Evolutionary conservation across 108 stramenopile species (phyloP), one percentile per base, ranked within the genome.

Genomic region (Cyclotella choctawhatcheeana): DNA sequence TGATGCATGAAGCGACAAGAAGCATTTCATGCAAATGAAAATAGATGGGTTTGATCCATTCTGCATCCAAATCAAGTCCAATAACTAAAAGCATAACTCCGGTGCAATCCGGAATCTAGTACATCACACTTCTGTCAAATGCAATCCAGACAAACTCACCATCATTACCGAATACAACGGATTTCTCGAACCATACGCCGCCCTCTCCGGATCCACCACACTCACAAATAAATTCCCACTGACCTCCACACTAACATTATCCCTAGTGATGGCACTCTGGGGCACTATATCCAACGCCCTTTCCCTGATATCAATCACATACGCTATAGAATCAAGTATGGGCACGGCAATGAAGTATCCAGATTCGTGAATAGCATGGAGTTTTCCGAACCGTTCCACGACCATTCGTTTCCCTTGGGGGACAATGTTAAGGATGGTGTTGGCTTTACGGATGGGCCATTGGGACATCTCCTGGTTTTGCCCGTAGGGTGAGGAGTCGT

Each of bases 241-340:
- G n/a, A 96, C 97, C 71, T 97, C 93, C 29, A 99, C 98, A 26
- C 89, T 88, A 1, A 99, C 98, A 71, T 99, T 99, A 69, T 99
- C 98, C 58, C 97, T 89, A 8, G 98, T 99, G 52, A 99, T 99
- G 33, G 96, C 96, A 45, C 88, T 62, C 76, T 99, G 98, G 3
- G 97, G 97, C 17, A 82, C 63, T 65, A 99, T 97, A 64, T 93
- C 93, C 50, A 99, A 85, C 27, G 96, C 96, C 20, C 96, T 78
- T 74, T 99, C 98, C 50, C 98, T 81, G 60, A 97, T 85, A 76
- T 99, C 98, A 44, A 98, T 93, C 27, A 91, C 84, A 77, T 97
- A 98, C 58, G 97, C 85, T 53, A 99, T 97, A 44, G 79, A 68
- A 76, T 99, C 98, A 27, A 99, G 75, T 24, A 92, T 60, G 16